Evolutionary conservation across 169 alveolate genomes (phyloP).

Genomic region (Plasmodium inui): DNA sequence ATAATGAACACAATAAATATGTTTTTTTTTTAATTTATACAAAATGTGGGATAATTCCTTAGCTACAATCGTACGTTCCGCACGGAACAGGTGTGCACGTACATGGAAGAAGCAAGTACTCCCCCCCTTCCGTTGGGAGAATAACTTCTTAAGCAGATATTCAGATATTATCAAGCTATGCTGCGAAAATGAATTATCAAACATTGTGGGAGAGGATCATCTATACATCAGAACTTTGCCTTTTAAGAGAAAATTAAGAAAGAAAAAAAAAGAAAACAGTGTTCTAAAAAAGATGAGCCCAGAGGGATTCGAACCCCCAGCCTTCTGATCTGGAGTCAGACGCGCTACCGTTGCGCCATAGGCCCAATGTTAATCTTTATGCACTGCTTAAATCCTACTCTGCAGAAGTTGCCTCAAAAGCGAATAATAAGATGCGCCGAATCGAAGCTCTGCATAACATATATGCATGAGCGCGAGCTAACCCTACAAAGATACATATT

Average conservation of each 20-base stretch:
- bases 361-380: conserved; percentile 77
- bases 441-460: neutral
- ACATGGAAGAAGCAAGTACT: neutral
- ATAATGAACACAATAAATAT: neutral
- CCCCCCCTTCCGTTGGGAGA: neutral
- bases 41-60: neutral
- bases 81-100: neutral
- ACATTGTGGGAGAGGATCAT: neutral
- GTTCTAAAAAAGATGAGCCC: conserved; percentile 82
- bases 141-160: no score
- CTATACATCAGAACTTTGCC: neutral
- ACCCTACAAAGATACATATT: neutral
- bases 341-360: conserved; percentile 94
- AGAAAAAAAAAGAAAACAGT: neutral
- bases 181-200: neutral
- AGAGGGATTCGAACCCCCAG: conserved; percentile 93
- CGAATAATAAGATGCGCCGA: no score
- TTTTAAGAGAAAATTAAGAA: neutral
- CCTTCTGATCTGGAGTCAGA: conserved; percentile 94
- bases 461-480: neutral
- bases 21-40: no score
- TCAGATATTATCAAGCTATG: neutral
- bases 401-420: neutral
- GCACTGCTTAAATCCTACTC: neutral
- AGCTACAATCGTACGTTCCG: neutral